Evolutionary conservation across 768 basidiomycete species (phyloP).

Genomic region (Lyophyllum shimeji): DNA sequence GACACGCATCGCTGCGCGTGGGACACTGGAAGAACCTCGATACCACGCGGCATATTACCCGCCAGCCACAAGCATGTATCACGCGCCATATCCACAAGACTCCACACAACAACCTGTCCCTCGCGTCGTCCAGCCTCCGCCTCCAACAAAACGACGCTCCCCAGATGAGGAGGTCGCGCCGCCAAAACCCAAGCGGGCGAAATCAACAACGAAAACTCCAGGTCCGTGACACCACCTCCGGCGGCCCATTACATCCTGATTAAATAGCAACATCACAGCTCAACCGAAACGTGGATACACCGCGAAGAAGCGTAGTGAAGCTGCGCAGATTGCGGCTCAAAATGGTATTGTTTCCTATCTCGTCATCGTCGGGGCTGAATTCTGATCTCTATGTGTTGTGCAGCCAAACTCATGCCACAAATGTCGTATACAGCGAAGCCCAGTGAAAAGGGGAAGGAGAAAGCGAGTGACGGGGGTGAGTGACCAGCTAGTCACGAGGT

Average conservation of each 20-base stretch:
- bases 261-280: conserved; percentile 22
- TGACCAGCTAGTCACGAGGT: neutral
- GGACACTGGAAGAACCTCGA: conserved; percentile 28
- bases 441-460: conserved; percentile 47
- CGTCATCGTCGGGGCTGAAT: conserved; percentile 4
- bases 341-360: conserved; percentile 47
- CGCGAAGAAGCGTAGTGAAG: conserved; percentile 71
- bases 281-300: conserved; percentile 67
- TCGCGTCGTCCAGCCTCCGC: conserved; percentile 21
- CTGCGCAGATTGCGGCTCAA: conserved; percentile 62
- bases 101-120: conserved; percentile 5
- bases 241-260: conserved; percentile 1
- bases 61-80: conserved; percentile 9
- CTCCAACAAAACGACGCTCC: conserved; percentile 30
- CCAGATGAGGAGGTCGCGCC: conserved; percentile 39
- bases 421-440: conserved; percentile 37
- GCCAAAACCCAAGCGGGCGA: conserved; percentile 49
- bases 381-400: conserved; percentile 7
- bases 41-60: conserved; percentile 12
- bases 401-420: conserved; percentile 47
- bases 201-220: conserved; percentile 29
- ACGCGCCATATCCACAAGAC: conserved; percentile 7
- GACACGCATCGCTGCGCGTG: conserved; percentile 58
- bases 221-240: neutral
- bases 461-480: conserved; percentile 36